Conservation (phyloP, 1,139 yeast species). For the Debaryomyces sp. region DNA sequence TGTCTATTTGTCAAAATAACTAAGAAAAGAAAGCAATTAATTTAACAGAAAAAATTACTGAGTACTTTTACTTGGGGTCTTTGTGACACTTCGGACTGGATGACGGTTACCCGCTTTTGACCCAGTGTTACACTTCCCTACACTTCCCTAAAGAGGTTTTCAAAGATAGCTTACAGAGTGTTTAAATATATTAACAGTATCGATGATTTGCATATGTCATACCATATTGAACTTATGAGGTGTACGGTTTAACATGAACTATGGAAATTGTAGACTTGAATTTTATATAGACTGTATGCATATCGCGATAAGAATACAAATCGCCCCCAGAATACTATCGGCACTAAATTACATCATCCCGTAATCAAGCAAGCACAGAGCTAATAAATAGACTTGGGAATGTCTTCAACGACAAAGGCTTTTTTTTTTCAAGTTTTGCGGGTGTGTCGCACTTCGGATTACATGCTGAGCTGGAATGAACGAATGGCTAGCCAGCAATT, state of each 20-base stretch:
- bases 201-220: too few species aligned
- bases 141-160: neutral
- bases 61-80: neutral
- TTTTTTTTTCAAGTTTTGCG: neutral
- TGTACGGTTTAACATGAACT: too few species aligned
- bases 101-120: conserved; percentile 5
- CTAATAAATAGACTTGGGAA: neutral
- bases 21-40: conserved; percentile 6
- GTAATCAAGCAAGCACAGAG: neutral
- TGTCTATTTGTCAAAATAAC: conserved; percentile 6
- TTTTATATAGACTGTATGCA: neutral
- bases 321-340: neutral
- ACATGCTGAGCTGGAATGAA: neutral
- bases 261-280: too few species aligned
- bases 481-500: neutral
- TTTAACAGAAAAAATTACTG: conserved; percentile 4
- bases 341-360: neutral
- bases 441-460: neutral
- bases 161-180: neutral
- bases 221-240: too few species aligned
- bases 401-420: neutral
- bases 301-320: neutral
- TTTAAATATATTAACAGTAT: too few species aligned
- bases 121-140: neutral
- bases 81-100: conserved; percentile 4